A percentile compares a stretch with the other conserved stretches of the same genome.
phyloP scores from a whole-genome alignment of 2,329 filamentous ascomycete genomes.

The Phaeosphaeria sp. region DNA sequence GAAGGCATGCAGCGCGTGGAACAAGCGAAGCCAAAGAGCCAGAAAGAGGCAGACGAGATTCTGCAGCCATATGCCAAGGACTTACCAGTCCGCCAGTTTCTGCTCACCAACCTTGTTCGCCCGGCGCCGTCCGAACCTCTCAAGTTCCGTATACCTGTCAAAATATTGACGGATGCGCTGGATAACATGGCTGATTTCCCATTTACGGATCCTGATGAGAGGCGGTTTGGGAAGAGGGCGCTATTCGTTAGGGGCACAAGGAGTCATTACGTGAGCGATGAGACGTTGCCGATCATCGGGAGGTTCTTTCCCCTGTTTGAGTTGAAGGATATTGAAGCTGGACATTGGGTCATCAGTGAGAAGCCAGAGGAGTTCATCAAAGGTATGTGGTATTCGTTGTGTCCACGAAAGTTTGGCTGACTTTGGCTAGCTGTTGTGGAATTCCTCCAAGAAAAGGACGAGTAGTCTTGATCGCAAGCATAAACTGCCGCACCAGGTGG shows the following conservation, averaged over 20 bases:
- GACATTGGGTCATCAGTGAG: slow-evolving; percentile 92
- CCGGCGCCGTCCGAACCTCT: slow-evolving; percentile 59
- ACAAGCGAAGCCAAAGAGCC: slow-evolving; percentile 68
- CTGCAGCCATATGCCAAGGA: slow-evolving; percentile 76
- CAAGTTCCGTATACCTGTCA: slow-evolving; percentile 81
- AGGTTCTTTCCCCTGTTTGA: slow-evolving; percentile 82
- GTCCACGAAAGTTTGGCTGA: slow-evolving; percentile 3
- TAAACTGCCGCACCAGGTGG: background rate
- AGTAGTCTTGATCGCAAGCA: background rate
- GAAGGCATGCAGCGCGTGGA: slow-evolving; percentile 86
- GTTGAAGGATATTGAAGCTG: slow-evolving; percentile 75
- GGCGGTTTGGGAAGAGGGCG: slow-evolving; percentile 76
- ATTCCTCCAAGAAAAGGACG: slow-evolving; percentile 63
- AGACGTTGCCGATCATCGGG: slow-evolving; percentile 78
- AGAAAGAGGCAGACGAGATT: slow-evolving; percentile 81
- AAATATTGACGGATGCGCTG: slow-evolving; percentile 70
- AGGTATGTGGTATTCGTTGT: slow-evolving; percentile 59
- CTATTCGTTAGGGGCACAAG: slow-evolving; percentile 80
- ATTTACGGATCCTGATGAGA: slow-evolving; percentile 72
- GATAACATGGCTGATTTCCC: slow-evolving; percentile 88
- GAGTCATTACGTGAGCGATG: slow-evolving; percentile 82
- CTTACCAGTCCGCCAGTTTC: slow-evolving; percentile 83
- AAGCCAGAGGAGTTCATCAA: slow-evolving; percentile 78
- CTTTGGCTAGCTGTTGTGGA: slow-evolving; percentile 65
- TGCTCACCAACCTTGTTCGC: slow-evolving; percentile 82